A percentile compares a stretch with the other conserved stretches of the same genome.
phyloP scores from a whole-genome alignment of 2,329 filamentous ascomycete species.

The Didymosphaeria variabile region DNA sequence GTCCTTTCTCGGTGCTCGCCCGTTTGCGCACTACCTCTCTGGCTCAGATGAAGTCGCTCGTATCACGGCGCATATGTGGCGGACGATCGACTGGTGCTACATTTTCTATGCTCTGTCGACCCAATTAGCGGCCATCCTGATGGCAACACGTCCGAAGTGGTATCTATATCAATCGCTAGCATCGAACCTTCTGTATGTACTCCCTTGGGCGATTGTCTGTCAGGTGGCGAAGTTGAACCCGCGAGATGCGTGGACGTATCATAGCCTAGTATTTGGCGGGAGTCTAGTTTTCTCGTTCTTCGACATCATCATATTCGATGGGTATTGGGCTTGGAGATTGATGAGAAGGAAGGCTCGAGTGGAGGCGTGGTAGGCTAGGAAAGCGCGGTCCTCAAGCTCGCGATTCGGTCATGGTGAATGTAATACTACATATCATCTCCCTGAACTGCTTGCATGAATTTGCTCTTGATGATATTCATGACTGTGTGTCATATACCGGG shows the following conservation, averaged over 20 bases:
- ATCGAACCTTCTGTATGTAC: constrained; percentile 73
- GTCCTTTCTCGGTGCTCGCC: constrained; percentile 65
- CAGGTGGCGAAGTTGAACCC: constrained; percentile 48
- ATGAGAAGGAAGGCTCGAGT: constrained; percentile 17
- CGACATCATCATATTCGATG: constrained; percentile 60
- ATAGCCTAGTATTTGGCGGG: constrained; percentile 72
- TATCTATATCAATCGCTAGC: constrained; percentile 73
- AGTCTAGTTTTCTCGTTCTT: constrained; percentile 74
- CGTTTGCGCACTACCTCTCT: constrained; percentile 71
- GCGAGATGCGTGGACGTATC: constrained; percentile 71
- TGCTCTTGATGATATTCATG: too few relatives aligned
- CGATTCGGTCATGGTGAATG: too few relatives aligned
- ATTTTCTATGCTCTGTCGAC: constrained; percentile 73
- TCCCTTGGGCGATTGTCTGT: constrained; percentile 75
- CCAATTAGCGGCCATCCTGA: constrained; percentile 70
- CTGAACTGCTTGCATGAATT: too few relatives aligned
- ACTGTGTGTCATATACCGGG: too few relatives aligned
- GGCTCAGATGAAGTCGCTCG: constrained; percentile 64
- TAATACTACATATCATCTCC: too few relatives aligned
- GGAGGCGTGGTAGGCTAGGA: background rate
- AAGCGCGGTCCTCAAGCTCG: too few relatives aligned
- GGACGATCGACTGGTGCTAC: constrained; percentile 67
- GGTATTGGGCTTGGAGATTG: constrained; percentile 63
- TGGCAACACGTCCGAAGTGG: constrained; percentile 71
- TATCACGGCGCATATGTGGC: constrained; percentile 73